A percentile compares a stretch with the other conserved stretches of the same genome.
Conservation (phyloP, 2,329 filamentous ascomycete species). For the Trichoderma atroviride region DNA sequence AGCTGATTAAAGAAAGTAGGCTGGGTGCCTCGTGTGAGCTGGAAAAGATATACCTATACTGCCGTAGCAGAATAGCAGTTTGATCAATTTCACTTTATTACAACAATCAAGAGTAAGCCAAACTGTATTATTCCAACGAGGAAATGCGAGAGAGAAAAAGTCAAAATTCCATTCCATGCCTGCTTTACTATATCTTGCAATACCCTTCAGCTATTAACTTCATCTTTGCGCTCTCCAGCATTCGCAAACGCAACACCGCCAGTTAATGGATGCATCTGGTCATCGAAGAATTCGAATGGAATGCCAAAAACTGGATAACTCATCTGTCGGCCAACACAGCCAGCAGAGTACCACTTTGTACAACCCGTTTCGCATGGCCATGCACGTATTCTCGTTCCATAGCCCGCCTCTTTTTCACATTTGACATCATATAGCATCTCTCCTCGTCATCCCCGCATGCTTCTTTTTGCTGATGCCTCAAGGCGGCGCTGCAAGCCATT, state of each 20-base stretch:
- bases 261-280: background rate
- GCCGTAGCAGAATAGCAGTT: background rate
- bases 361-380: background rate
- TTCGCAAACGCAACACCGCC: background rate
- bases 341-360: background rate
- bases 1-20: background rate
- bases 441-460: background rate
- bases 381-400: background rate
- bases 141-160: background rate
- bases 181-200: conserved; percentile 20
- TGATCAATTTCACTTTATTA: background rate
- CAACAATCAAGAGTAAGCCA: background rate
- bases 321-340: background rate
- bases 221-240: background rate
- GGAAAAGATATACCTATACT: background rate
- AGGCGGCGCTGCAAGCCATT: conserved; percentile 14
- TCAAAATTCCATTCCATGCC: conserved; percentile 1
- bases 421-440: background rate
- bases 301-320: background rate
- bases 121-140: background rate
- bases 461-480: conserved; percentile 9
- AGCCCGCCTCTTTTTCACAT: background rate
- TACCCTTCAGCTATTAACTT: conserved; percentile 13
- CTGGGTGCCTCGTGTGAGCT: background rate
- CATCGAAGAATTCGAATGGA: background rate